Evolutionary conservation across 768 basidiomycete genomes (phyloP).

Genomic region (Hygrophorus russula): DNA sequence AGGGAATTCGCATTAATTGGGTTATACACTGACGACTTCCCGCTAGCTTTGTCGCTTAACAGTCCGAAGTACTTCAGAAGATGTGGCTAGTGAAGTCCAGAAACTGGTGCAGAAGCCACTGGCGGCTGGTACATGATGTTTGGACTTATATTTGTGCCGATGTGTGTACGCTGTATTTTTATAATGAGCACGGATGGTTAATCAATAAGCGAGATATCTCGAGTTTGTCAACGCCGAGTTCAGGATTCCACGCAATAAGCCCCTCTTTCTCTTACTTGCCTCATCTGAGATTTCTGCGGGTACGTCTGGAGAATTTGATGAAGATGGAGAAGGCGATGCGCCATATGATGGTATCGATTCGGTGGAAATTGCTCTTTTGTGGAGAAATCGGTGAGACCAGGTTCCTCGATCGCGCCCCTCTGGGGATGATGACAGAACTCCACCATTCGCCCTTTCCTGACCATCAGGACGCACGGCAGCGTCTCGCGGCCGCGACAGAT

Average conservation of each 20-base stretch:
- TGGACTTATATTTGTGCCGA: background rate
- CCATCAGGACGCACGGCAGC: too few species aligned
- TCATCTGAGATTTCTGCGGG: slow-evolving; percentile 24
- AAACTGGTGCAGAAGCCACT: slow-evolving; percentile 39
- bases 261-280: slow-evolving; percentile 27
- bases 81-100: slow-evolving; percentile 66
- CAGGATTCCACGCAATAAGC: slow-evolving; percentile 32
- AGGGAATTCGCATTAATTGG: background rate
- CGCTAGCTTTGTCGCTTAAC: slow-evolving; percentile 82
- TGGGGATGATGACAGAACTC: background rate
- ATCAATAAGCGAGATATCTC: slow-evolving; percentile 1
- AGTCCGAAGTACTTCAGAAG: slow-evolving; percentile 89
- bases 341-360: slow-evolving; percentile 35
- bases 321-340: slow-evolving; percentile 9
- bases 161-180: slow-evolving; percentile 5
- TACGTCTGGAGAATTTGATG: slow-evolving; percentile 11
- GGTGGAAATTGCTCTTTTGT: slow-evolving; percentile 42
- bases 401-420: background rate
- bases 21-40: background rate
- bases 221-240: slow-evolving; percentile 18
- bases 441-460: background rate
- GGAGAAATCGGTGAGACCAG: slow-evolving; percentile 12
- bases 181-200: background rate
- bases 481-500: background rate
- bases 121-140: slow-evolving; percentile 14